Evolutionary conservation across 495 filamentous ascomycete genomes (phyloP).

Genomic region (Neurospora sp.): DNA sequence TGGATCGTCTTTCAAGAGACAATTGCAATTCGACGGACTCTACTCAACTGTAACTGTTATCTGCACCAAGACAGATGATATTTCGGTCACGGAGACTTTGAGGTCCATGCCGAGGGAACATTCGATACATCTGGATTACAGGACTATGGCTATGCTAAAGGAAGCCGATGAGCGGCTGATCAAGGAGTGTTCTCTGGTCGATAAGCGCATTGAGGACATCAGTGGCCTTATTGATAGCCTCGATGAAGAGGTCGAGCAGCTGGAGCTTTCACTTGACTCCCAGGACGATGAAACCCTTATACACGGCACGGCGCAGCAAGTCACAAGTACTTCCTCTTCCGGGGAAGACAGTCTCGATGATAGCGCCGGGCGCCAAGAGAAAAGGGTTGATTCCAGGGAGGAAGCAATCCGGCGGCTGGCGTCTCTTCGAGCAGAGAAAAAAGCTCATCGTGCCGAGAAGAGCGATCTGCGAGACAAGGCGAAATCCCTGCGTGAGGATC

Average conservation of each 20-base stretch:
- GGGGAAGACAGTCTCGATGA: conserved; percentile 1
- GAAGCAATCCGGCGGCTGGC: not conserved
- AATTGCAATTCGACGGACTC: conserved; percentile 54
- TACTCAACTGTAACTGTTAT: conserved; percentile 53
- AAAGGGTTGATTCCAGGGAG: not conserved
- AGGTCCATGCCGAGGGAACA: conserved; percentile 21
- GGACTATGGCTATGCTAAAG: not conserved
- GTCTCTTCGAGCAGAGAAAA: not conserved
- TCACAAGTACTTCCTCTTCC: not conserved
- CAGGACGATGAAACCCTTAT: not conserved
- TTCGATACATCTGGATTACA: not conserved
- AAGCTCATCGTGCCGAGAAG: not conserved
- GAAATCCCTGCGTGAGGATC: not conserved
- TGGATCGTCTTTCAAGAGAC: conserved; percentile 51
- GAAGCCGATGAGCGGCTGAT: not conserved
- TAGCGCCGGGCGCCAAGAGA: not conserved
- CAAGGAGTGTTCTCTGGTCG: not conserved
- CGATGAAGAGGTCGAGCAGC: not conserved
- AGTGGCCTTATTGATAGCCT: not conserved
- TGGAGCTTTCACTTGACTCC: not conserved
- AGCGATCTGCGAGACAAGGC: not conserved
- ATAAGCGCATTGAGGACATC: not conserved
- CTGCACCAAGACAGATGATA: conserved; percentile 61
- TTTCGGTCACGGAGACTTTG: conserved; percentile 31
- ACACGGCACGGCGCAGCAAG: not conserved